Evolutionary conservation across 805 yeast species (phyloP).

Genomic region (Pichia californica): DNA sequence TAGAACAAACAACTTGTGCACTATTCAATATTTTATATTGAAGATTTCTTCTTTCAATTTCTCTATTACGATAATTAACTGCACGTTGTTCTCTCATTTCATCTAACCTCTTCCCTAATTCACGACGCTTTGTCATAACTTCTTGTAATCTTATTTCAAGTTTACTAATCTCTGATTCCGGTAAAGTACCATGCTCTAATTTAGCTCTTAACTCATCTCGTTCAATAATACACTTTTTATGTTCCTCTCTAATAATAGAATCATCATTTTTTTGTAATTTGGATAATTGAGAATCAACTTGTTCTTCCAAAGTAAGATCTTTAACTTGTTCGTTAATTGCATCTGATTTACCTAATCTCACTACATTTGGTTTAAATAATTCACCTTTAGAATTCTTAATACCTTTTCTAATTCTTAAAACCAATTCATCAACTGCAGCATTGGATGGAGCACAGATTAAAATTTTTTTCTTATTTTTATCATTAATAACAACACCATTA

Average conservation of each 20-base stretch:
- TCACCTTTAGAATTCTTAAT: conserved; percentile 51
- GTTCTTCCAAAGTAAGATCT: conserved; percentile 79
- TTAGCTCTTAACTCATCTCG: conserved; percentile 48
- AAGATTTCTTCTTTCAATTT: conserved; percentile 65
- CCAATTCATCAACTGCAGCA: conserved; percentile 97
- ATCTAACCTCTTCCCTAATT: conserved; percentile 67
- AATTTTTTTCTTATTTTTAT: conserved; percentile 45
- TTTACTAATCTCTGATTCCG: conserved; percentile 40
- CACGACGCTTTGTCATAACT: conserved; percentile 56
- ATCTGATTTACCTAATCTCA: conserved; percentile 86
- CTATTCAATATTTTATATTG: conserved; percentile 66
- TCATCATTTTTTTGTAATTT: conserved; percentile 33
- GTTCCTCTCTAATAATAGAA: conserved; percentile 43
- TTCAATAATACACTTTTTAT: conserved; percentile 45
- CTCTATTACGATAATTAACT: conserved; percentile 65
- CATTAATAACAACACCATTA: conserved; percentile 4
- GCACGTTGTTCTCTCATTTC: conserved; percentile 70
- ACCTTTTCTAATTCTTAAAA: conserved; percentile 72
- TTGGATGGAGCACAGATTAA: conserved; percentile 96
- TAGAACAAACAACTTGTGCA: conserved; percentile 85
- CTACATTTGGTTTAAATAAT: conserved; percentile 55
- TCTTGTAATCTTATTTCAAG: conserved; percentile 47
- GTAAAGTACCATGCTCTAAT: conserved; percentile 20
- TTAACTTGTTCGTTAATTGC: conserved; percentile 77
- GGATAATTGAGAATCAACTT: conserved; percentile 57